Conservation (phyloP, 345 rosid species). For the Carallia brachiata region DNA sequence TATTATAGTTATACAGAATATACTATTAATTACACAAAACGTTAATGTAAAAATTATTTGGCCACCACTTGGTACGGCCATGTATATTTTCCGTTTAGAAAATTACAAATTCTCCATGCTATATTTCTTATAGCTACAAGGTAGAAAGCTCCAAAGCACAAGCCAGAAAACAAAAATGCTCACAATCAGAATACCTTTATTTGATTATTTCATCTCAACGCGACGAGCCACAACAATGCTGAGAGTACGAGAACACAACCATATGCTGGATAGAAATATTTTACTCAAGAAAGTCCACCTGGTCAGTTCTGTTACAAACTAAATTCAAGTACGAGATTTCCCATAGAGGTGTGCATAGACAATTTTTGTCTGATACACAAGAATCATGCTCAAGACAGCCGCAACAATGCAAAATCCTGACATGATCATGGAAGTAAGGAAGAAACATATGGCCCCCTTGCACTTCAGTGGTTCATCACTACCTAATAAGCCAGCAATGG, state of each 20-base stretch:
- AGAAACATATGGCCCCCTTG: conserved; percentile 80
- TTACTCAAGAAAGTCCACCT: background rate
- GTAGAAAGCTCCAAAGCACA: background rate
- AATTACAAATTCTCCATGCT: too few relatives aligned
- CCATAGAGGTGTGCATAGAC: conserved; percentile 88
- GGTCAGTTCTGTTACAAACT: background rate
- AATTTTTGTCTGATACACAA: conserved; percentile 78
- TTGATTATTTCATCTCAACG: too few relatives aligned
- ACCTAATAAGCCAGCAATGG: conserved; percentile 29
- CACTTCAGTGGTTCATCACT: conserved; percentile 62
- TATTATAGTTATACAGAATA: too few relatives aligned
- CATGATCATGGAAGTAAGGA: conserved; percentile 91
- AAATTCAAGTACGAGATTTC: conserved; percentile 16
- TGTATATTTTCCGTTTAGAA: too few relatives aligned
- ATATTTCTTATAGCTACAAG: too few relatives aligned
- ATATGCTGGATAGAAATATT: background rate
- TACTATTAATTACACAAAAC: too few relatives aligned
- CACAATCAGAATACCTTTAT: background rate
- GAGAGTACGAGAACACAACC: background rate
- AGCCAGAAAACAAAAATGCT: background rate
- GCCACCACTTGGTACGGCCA: too few relatives aligned
- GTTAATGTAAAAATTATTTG: too few relatives aligned
- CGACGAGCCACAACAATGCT: too few relatives aligned
- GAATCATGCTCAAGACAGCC: conserved; percentile 69
- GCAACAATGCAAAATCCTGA: conserved; percentile 85